A percentile compares a stretch with the other conserved stretches of the same genome.
Evolutionary conservation across 352 stramenopile genomes (phyloP).

Genomic region (Albugo laibachii): DNA sequence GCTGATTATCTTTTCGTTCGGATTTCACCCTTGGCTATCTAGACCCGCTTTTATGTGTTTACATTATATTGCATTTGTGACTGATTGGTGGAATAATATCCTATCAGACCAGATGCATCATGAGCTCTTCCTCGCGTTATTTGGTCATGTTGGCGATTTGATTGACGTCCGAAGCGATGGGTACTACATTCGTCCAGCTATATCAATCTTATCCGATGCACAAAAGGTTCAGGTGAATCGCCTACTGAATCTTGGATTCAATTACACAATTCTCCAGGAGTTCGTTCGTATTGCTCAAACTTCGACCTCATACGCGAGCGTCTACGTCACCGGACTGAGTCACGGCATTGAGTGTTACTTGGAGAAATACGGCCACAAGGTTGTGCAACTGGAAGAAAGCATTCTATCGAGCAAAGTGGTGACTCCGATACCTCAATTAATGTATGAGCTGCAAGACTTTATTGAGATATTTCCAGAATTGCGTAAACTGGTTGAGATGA

Average conservation of each 20-base stretch:
- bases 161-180: conserved; percentile 26
- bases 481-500: conserved; percentile 20
- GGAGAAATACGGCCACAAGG: conserved; percentile 24
- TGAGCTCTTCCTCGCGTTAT: conserved; percentile 54
- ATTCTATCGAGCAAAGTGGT: conserved; percentile 17
- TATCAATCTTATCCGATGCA: conserved; percentile 21
- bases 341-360: conserved; percentile 30
- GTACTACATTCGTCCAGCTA: conserved; percentile 29
- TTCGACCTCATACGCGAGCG: conserved; percentile 13
- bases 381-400: conserved; percentile 35
- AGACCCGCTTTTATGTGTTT: too few species aligned
- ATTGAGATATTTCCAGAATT: conserved; percentile 36
- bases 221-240: conserved; percentile 33
- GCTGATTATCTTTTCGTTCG: neutral
- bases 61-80: too few species aligned
- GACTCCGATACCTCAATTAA: conserved; percentile 38
- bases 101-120: conserved; percentile 26
- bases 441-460: conserved; percentile 48
- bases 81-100: too few species aligned
- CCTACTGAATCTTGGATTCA: conserved; percentile 27
- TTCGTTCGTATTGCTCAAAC: conserved; percentile 13
- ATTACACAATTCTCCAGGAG: conserved; percentile 23
- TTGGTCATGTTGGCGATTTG: conserved; percentile 43
- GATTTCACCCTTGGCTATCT: too few species aligned
- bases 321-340: conserved; percentile 36